These are phyloP conservation scores for Coniochaeta sp. DNA, from an alignment of 2,329 filamentous ascomycete genomes.

Conservation along the genomic window DNA sequence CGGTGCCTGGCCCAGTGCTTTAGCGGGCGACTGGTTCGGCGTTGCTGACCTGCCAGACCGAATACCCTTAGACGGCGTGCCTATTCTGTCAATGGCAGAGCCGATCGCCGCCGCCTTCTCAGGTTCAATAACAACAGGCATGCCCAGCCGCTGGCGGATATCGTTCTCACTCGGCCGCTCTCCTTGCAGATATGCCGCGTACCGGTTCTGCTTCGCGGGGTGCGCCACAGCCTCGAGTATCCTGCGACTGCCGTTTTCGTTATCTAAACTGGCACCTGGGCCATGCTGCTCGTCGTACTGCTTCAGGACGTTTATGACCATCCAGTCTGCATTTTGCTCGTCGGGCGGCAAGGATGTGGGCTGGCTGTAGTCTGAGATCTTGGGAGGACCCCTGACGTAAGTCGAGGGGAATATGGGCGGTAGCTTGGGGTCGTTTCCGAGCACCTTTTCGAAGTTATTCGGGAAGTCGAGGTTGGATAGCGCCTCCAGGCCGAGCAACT, in stretches of 20 bases:
- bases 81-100: conserved; percentile 7
- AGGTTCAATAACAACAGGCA: conserved; percentile 36
- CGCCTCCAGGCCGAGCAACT: conserved; percentile 52
- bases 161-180: conserved; percentile 40
- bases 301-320: conserved; percentile 51
- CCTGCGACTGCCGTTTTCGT: conserved; percentile 44
- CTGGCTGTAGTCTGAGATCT: conserved; percentile 48
- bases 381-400: conserved; percentile 51
- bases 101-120: conserved; percentile 13
- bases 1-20: conserved; percentile 29
- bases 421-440: conserved; percentile 50
- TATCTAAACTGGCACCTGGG: conserved; percentile 48
- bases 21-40: conserved; percentile 25
- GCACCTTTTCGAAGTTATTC: conserved; percentile 49
- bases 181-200: conserved; percentile 39
- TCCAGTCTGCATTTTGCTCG: conserved; percentile 47
- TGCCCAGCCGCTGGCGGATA: conserved; percentile 41
- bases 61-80: conserved; percentile 16
- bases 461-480: conserved; percentile 53
- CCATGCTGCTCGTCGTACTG: conserved; percentile 48
- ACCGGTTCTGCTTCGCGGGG: conserved; percentile 39
- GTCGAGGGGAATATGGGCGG: conserved; percentile 50
- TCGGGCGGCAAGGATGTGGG: conserved; percentile 42
- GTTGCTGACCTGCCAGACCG: conserved; percentile 13
- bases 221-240: conserved; percentile 48